Percentiles rank a stretch among this genome's conserved stretches.
These are phyloP conservation scores for Stephanodiscus triporus DNA, from an alignment of 108 stramenopile genomes.

Conservation along the genomic window DNA sequence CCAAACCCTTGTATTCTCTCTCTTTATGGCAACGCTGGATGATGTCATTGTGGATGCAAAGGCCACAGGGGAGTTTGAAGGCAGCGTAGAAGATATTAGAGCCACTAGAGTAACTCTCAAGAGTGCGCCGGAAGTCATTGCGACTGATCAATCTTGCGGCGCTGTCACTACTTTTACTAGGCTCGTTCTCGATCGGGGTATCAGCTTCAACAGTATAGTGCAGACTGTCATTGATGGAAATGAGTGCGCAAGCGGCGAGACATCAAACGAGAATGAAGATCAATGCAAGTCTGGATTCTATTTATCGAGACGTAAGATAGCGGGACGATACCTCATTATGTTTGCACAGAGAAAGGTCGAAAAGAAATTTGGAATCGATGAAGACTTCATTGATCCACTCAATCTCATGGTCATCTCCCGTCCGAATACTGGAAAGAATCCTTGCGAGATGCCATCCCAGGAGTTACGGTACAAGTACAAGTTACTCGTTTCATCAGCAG, in stretches of 20 bases:
- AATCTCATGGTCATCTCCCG: slow-evolving; percentile 59
- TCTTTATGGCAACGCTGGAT: slow-evolving; percentile 61
- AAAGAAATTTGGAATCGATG: slow-evolving; percentile 29
- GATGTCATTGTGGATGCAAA: slow-evolving; percentile 62
- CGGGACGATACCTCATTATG: slow-evolving; percentile 49
- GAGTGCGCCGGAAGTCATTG: slow-evolving; percentile 35
- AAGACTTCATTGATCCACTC: slow-evolving; percentile 36
- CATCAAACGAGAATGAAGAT: slow-evolving; percentile 20
- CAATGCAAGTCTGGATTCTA: slow-evolving; percentile 55
- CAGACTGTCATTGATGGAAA: slow-evolving; percentile 6
- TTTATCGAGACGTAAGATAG: slow-evolving; percentile 45
- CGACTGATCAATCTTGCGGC: slow-evolving; percentile 53
- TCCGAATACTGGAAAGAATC: slow-evolving; percentile 65
- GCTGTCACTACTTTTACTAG: slow-evolving; percentile 56
- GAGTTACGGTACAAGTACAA: slow-evolving; percentile 52
- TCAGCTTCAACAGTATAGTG: slow-evolving; percentile 34
- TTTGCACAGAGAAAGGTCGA: slow-evolving; percentile 57
- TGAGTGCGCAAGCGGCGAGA: slow-evolving; percentile 12
- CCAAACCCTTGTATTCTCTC: slow-evolving; percentile 61
- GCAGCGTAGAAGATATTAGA: slow-evolving; percentile 66
- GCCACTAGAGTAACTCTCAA: slow-evolving; percentile 53
- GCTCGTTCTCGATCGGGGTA: slow-evolving; percentile 60
- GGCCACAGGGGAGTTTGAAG: slow-evolving; percentile 67
- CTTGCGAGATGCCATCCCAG: slow-evolving; percentile 47
- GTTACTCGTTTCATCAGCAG: slow-evolving; percentile 27